Evolutionary conservation across 2,329 filamentous ascomycete species (phyloP).

Genomic region (Aspergillus niger): DNA sequence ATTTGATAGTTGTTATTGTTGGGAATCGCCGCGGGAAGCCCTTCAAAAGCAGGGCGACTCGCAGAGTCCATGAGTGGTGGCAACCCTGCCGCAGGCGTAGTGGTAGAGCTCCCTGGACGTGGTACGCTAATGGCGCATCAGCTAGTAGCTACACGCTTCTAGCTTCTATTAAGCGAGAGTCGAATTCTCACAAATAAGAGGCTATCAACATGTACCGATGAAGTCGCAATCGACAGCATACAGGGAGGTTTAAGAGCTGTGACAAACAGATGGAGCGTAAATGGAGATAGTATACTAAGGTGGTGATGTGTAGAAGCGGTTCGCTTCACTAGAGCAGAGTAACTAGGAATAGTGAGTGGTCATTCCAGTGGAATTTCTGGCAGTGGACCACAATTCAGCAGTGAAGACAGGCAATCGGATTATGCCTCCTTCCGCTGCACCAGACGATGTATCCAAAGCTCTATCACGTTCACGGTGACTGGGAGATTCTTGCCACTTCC

Average conservation of each 20-base stretch:
- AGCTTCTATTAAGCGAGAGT: not conserved
- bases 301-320: not conserved
- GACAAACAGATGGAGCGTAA: not conserved
- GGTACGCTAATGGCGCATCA: not conserved
- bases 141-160: not conserved
- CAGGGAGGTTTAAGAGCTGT: not conserved
- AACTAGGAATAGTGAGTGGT: not conserved
- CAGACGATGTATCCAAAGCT: not conserved
- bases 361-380: not conserved
- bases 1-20: not conserved
- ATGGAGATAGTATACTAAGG: not conserved
- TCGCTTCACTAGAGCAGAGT: not conserved
- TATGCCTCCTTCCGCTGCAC: not conserved
- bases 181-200: not conserved
- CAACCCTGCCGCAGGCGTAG: not conserved
- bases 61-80: not conserved
- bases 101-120: not conserved
- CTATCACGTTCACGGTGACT: not conserved
- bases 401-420: slow-evolving; percentile 1
- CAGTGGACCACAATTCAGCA: not conserved
- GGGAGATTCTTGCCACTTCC: not conserved
- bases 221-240: not conserved
- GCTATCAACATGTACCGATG: not conserved
- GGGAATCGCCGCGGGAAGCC: not conserved
- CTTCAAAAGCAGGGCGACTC: not conserved